A percentile compares a stretch with the other conserved stretches of the same genome.
These are phyloP conservation scores for Russula olivacea DNA, from an alignment of 768 basidiomycete species.

Conservation along the genomic window DNA sequence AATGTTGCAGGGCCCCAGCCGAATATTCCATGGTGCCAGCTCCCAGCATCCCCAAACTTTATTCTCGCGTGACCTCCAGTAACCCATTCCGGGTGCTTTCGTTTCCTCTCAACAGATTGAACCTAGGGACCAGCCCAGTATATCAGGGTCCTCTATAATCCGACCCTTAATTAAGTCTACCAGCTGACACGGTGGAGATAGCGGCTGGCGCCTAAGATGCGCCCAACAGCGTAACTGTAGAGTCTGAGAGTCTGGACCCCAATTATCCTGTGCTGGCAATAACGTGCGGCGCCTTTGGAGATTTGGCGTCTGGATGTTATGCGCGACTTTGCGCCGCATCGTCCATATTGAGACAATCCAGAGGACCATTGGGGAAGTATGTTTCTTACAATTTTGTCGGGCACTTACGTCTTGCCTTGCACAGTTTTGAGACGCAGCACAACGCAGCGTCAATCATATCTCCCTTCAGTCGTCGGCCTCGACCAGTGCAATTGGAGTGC, in stretches of 20 bases:
- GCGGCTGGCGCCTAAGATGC: no score
- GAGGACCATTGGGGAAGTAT: neutral
- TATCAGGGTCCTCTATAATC: neutral
- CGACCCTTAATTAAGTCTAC: neutral
- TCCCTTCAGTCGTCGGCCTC: neutral
- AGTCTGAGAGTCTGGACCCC: neutral
- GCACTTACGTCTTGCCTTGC: neutral
- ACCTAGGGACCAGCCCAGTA: neutral
- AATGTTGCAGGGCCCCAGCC: constrained; percentile 7
- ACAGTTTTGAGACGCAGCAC: neutral
- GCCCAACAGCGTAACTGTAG: no score
- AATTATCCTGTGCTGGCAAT: constrained; percentile 1
- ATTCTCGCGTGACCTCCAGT: constrained; percentile 11
- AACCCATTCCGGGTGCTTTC: constrained; percentile 1
- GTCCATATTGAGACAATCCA: neutral
- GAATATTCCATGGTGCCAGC: constrained; percentile 10
- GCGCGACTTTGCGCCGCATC: neutral
- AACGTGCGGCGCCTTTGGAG: neutral
- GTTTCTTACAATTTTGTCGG: neutral
- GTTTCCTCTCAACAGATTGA: neutral
- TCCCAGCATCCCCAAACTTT: constrained; percentile 5
- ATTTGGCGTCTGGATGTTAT: neutral
- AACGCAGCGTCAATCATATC: neutral
- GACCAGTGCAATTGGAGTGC: neutral
- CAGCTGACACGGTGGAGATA: neutral